Percentiles rank a stretch among this genome's conserved stretches.
phyloP scores from a whole-genome alignment of 768 basidiomycete species.

The Mrakia blollopis region DNA sequence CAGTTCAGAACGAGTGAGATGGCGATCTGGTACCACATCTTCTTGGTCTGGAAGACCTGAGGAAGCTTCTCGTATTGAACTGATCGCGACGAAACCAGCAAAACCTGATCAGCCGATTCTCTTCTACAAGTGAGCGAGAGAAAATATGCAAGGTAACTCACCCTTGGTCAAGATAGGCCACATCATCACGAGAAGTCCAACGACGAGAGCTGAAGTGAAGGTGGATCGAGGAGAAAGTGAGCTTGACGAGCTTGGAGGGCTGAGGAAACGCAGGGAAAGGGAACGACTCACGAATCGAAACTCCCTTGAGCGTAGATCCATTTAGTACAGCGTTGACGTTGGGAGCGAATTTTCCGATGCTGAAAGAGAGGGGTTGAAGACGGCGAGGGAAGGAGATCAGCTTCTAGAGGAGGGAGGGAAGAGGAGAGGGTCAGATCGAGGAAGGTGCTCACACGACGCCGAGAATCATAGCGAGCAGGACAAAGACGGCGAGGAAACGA shows the following conservation, averaged over 20 bases:
- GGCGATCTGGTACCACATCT: slow-evolving; percentile 62
- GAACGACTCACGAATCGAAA: slow-evolving; percentile 65
- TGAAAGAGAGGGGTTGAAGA: not conserved
- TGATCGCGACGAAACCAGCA: no score
- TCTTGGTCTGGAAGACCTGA: slow-evolving; percentile 51
- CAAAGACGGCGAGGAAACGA: slow-evolving; percentile 59
- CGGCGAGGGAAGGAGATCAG: not conserved
- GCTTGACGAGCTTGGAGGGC: not conserved
- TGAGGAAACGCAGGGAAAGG: not conserved
- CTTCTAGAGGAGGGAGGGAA: not conserved
- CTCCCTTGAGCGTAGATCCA: slow-evolving; percentile 59
- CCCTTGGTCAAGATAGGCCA: slow-evolving; percentile 60
- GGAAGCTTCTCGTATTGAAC: slow-evolving; percentile 63
- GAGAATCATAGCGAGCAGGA: slow-evolving; percentile 67
- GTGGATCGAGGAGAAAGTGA: not conserved
- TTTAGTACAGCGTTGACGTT: slow-evolving; percentile 45
- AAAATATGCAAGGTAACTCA: no score
- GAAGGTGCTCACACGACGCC: slow-evolving; percentile 53
- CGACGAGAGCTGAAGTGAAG: slow-evolving; percentile 58
- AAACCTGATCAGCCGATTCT: no score
- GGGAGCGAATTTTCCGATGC: slow-evolving; percentile 32
- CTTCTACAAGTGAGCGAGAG: no score
- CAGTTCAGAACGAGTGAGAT: slow-evolving; percentile 71
- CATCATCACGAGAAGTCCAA: slow-evolving; percentile 83
- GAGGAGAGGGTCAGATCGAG: not conserved